Base-by-base conservation (phyloP, 2,329 filamentous ascomycete species). In the Botrytis hyacinthi region DNA sequence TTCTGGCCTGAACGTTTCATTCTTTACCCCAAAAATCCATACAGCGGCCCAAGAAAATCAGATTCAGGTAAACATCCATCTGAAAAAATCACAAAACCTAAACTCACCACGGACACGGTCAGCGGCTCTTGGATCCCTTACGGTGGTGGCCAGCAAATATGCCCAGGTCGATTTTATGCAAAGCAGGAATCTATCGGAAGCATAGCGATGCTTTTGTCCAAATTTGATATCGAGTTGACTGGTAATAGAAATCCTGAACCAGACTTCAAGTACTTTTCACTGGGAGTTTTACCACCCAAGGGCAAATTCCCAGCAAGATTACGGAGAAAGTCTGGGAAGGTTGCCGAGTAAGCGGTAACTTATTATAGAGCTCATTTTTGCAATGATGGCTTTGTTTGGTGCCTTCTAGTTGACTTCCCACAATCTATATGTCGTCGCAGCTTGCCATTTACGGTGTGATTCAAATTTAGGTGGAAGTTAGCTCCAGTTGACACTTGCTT, bases 1-100 rank as follows among this genome's bases (percentile, higher is more conserved):
- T 83, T 81, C 74, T 83, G 82, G 81, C 78, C 80, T 8, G 81
- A 82, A 66, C 75, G 82, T n/a, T 83, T 83, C 73, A 73, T 82
- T 32, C 74, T 80, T 42, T 79, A 81, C 42, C 78, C 79, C 0
- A 77, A 77, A 32, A 77, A 81, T 51, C 76, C 78, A 12, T 54
- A 73, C 20, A 80, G 76, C 63, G 81, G 80, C 0, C 81, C 80
- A 20, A 54, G 65, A 20, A 77, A 76, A 54, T 14, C 7, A 4
- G 6, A 42, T 42, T 18, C 29, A 2, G 37, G 18, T n/a, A 70
- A 74, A 18, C 35, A 37, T 22, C 29, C 71, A 22, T 54, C 26
- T 5, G 62, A 71, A 12, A 67, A 74, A 32, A n/a, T 44, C 5
- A 16, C 63, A n/a, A 73, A 80, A 37, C 75, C 78, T 0, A 71